Conservation (phyloP, 169 alveolate species). For the Cryptosporidium ryanae region DNA sequence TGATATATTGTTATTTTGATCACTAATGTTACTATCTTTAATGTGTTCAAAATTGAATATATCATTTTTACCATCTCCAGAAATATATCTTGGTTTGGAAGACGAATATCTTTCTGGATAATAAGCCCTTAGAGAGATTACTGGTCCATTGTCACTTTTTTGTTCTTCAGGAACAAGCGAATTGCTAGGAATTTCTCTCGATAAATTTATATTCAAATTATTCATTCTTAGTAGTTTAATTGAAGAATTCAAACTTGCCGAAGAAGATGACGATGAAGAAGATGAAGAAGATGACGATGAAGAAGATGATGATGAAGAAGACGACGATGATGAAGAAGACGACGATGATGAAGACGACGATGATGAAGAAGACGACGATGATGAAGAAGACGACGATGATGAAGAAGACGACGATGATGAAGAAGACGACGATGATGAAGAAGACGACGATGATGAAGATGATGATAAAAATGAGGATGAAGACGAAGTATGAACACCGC, state of each 20-base stretch:
- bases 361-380: background rate
- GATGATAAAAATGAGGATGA: constrained; percentile 2
- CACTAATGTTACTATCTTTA: too few species aligned
- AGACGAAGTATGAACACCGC: background rate
- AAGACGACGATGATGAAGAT: constrained; percentile 22
- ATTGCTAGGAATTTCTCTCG: background rate
- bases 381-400: background rate
- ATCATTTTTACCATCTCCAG: background rate
- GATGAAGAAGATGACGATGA: too few species aligned
- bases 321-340: constrained; percentile 1
- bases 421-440: constrained; percentile 31
- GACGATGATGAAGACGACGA: constrained; percentile 2
- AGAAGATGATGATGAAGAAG: background rate
- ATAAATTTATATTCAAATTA: background rate
- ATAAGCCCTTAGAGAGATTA: constrained; percentile 42
- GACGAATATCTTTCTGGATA: constrained; percentile 35
- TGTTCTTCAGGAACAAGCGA: background rate
- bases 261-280: constrained; percentile 10
- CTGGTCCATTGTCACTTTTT: constrained; percentile 26
- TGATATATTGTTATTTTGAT: too few species aligned
- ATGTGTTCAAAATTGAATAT: background rate
- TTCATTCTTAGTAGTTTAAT: constrained; percentile 1
- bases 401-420: background rate
- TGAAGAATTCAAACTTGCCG: background rate
- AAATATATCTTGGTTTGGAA: constrained; percentile 41